These are phyloP conservation scores for Hymenoscyphus linearis DNA, from an alignment of 2,329 filamentous ascomycete genomes.

Conservation along the genomic window DNA sequence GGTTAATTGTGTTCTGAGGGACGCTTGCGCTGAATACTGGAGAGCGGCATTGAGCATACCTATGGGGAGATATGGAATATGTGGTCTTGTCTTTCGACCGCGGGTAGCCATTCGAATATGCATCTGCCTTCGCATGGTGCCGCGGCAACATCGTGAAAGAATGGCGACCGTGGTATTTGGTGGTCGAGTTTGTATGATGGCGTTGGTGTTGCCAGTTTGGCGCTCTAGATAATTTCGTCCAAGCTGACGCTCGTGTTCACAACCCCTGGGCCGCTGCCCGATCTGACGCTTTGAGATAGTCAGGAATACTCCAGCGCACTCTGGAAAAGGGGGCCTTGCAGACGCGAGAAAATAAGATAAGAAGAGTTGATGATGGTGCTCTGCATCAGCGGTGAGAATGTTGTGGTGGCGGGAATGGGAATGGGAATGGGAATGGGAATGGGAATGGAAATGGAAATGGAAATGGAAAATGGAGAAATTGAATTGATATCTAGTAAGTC, in stretches of 20 bases:
- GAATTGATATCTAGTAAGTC: background rate
- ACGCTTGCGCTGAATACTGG: slow-evolving; percentile 10
- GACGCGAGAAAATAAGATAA: background rate
- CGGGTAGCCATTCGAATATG: slow-evolving; percentile 78
- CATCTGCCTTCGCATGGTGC: slow-evolving; percentile 59
- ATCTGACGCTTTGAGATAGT: background rate
- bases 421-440: background rate
- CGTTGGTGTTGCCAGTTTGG: slow-evolving; percentile 19
- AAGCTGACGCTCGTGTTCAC: slow-evolving; percentile 22
- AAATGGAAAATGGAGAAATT: background rate
- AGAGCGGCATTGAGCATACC: slow-evolving; percentile 47
- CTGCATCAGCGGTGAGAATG: background rate
- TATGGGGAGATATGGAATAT: slow-evolving; percentile 85
- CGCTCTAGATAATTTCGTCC: slow-evolving; percentile 11
- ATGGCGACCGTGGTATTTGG: slow-evolving; percentile 17
- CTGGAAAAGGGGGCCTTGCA: background rate
- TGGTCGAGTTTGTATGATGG: slow-evolving; percentile 5
- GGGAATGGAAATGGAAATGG: background rate
- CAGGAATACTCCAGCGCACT: background rate
- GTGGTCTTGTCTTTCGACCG: slow-evolving; percentile 56
- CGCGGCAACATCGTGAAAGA: slow-evolving; percentile 71
- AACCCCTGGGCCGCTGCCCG: slow-evolving; percentile 22
- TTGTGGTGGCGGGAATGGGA: background rate
- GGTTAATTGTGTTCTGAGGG: slow-evolving; percentile 15
- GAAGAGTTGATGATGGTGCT: background rate